Base-by-base conservation (phyloP, 2,329 filamentous ascomycete species). In the Blastomyces silverae region DNA sequence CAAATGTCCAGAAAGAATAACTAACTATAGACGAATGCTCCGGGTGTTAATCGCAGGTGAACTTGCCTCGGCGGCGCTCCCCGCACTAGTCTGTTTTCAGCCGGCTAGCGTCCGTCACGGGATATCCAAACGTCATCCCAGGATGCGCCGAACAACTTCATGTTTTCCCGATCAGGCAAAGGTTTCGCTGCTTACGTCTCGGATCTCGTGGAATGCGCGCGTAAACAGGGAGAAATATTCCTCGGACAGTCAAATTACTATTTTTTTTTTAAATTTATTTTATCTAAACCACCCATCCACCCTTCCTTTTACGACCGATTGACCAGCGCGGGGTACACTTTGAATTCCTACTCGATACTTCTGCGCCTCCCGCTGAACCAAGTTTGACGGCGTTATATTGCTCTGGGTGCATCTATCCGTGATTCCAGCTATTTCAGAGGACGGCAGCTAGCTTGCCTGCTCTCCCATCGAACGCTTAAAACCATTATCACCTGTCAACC, bases 81-180 rank as follows among this genome's bases (percentile, higher is more conserved):
- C 62, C 62, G 62, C 62, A 58, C 62, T 63, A 63, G 42, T 8
- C 62, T 53, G 50, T 15, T 53, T 53, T 20, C 13, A 15, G 50
- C 22, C 17, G 28, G 25, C 50, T 31, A n/a, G 48, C 3, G 48
- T 11, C 5, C 1, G 39, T 50, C 62, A 58, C 61, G 61, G 39
- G 62, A 46, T 58, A 57, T 34, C 44, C 34, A 22, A n/a, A 28
- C 37, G 25, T 55, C 22, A 52, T 46, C 20, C 44, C 20, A 6
- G 17, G 1, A 46, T 46, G 58, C 22, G 42, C n/a, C 44, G 60
- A 56, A 53, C 28, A 55, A 39, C 61, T 42, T 61, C 59, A 61
- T 13, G 1, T 61, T 61, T 61, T 50, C 59, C 59, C 59, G 31
- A 52, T 61, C 59, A 37, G 59, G 59, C n/a, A 57, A 57, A 57